Conservation (phyloP, 2,329 filamentous ascomycete genomes). For the Chaetomiaceae sp. region DNA sequence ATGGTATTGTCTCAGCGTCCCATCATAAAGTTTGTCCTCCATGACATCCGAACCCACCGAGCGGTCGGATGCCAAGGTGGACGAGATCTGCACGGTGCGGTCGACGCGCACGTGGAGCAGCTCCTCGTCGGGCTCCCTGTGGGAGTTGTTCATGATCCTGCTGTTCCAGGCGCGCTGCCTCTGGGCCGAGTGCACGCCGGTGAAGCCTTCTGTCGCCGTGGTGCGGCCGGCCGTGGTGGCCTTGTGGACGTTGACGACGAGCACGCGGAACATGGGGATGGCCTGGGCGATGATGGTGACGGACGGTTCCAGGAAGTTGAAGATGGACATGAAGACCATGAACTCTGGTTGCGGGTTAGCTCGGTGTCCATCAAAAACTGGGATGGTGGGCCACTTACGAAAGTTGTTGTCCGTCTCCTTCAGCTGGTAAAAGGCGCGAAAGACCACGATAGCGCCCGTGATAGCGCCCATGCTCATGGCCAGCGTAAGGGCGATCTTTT, state of each 20-base stretch:
- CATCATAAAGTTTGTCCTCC: no score
- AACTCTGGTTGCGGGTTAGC: conserved; percentile 8
- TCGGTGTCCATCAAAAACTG: no score
- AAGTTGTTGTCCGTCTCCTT: conserved; percentile 15
- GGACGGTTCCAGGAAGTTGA: conserved; percentile 21
- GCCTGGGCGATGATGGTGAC: conserved; percentile 21
- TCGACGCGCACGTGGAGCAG: conserved; percentile 1
- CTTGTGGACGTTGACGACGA: conserved; percentile 15
- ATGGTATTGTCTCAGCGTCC: no score
- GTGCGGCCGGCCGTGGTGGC: neutral
- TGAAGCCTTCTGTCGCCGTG: neutral
- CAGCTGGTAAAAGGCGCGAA: conserved; percentile 13
- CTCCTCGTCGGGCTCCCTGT: neutral
- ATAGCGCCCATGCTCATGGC: conserved; percentile 38
- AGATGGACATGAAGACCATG: conserved; percentile 22
- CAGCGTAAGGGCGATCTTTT: conserved; percentile 39
- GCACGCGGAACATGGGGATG: conserved; percentile 20
- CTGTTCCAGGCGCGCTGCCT: neutral
- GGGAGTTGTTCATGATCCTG: neutral
- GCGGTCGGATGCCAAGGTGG: neutral
- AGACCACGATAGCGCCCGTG: conserved; percentile 11
- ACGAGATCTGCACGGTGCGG: neutral
- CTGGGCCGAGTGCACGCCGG: neutral
- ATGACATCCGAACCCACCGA: no score
- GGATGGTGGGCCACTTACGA: neutral